These are phyloP conservation scores for Fusarium xylarioides DNA, from an alignment of 2,329 filamentous ascomycete genomes.

Conservation along the genomic window DNA sequence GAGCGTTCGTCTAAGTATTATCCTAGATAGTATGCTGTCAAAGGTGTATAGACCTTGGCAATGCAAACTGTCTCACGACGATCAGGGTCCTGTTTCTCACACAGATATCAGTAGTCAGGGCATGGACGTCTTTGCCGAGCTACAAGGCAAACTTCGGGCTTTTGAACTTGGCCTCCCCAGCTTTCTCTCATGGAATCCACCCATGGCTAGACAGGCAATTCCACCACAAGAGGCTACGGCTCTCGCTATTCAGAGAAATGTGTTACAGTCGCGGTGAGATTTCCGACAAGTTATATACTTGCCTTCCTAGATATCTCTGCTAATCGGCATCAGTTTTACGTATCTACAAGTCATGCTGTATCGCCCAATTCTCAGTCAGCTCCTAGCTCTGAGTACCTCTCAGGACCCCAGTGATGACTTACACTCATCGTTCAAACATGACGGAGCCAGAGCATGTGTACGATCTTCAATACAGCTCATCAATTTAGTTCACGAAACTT, in stretches of 20 bases:
- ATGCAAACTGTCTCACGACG: background rate
- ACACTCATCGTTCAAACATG: background rate
- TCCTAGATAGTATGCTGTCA: background rate
- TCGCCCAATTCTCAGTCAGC: background rate
- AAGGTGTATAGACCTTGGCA: background rate
- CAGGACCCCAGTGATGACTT: background rate
- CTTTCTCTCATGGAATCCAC: background rate
- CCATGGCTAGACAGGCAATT: background rate
- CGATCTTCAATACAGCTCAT: background rate
- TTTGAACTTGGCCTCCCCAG: background rate
- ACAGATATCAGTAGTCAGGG: background rate
- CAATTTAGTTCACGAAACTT: background rate
- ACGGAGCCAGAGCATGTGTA: background rate
- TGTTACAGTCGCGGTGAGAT: background rate
- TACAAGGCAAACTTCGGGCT: background rate
- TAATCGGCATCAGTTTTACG: too few species aligned
- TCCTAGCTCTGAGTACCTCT: background rate
- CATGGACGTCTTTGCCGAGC: background rate
- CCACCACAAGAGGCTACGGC: rapidly evolving
- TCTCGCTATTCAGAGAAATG: background rate
- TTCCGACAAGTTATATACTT: too few species aligned
- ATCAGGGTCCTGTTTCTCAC: background rate
- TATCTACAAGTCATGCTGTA: background rate
- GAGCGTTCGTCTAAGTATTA: background rate
- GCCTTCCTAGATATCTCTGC: too few species aligned